Evolutionary conservation across 345 rosid species (phyloP).

Genomic region (Diplotaxis tenuifolia): DNA sequence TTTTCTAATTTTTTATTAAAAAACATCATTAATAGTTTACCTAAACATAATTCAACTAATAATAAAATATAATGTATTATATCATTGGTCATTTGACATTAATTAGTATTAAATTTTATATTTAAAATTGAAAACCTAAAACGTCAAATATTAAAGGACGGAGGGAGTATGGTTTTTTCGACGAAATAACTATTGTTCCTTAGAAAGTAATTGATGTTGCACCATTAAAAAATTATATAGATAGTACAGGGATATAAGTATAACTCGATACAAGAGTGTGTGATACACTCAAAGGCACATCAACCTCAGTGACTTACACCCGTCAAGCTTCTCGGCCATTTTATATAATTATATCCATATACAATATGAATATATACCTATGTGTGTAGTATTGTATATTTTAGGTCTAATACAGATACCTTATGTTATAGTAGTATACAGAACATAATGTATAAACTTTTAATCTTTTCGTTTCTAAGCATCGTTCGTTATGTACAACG

Average conservation of each 20-base stretch:
- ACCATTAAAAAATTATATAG: conserved; percentile 20
- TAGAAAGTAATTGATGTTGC: conserved; percentile 23
- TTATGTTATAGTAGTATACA: neutral
- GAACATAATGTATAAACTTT: neutral
- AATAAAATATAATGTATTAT: no score
- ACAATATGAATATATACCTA: neutral
- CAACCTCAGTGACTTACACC: conserved; percentile 50
- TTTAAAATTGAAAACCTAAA: no score
- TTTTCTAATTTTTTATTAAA: no score
- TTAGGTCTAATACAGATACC: conserved; percentile 1
- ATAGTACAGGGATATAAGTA: conserved; percentile 27
- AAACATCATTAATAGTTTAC: no score
- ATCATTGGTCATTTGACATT: no score
- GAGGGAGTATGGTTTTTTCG: no score
- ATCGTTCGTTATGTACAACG: conserved; percentile 17
- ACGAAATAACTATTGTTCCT: conserved; percentile 34
- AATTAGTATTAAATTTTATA: no score
- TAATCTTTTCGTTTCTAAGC: neutral
- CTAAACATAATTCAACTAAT: no score
- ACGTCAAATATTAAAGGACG: no score
- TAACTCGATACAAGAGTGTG: conserved; percentile 49
- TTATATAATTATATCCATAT: conserved; percentile 18
- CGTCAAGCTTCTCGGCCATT: conserved; percentile 89
- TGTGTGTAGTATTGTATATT: neutral
- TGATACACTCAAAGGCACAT: conserved; percentile 82